phyloP scores from a whole-genome alignment of 1,284 basidiomycete species.

The Phylloboletellus chloephorus region DNA sequence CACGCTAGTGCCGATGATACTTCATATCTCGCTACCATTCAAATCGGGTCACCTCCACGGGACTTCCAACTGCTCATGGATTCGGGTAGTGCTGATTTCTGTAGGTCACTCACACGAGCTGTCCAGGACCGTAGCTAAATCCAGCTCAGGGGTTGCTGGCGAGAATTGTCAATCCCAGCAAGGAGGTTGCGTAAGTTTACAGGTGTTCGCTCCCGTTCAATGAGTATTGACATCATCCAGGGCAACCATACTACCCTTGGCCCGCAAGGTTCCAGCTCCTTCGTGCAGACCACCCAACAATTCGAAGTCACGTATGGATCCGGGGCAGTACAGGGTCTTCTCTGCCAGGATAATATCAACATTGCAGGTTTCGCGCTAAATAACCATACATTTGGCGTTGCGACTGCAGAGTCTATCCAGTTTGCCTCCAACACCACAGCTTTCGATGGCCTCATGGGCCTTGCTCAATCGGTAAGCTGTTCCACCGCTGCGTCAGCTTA shows the following conservation, averaged over 20 bases:
- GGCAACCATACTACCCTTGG: constrained; percentile 72
- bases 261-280: constrained; percentile 56
- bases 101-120: constrained; percentile 27
- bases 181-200: constrained; percentile 25
- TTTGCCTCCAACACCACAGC: constrained; percentile 51
- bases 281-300: constrained; percentile 46
- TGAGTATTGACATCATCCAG: constrained; percentile 25
- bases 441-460: constrained; percentile 83
- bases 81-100: constrained; percentile 81
- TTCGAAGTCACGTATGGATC: constrained; percentile 78
- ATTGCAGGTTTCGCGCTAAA: constrained; percentile 63
- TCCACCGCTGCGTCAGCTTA: neutral
- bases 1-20: constrained; percentile 40
- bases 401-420: constrained; percentile 56
- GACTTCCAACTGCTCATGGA: constrained; percentile 78
- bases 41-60: constrained; percentile 73
- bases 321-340: constrained; percentile 62
- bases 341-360: constrained; percentile 62
- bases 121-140: neutral
- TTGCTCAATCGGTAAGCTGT: constrained; percentile 61
- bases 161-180: constrained; percentile 25
- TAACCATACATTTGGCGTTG: constrained; percentile 70
- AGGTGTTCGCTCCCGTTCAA: neutral
- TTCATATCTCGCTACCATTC: constrained; percentile 64
- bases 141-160: constrained; percentile 24